Percentiles rank a stretch among this genome's conserved stretches.
These are phyloP conservation scores for Alternaria ventricosa DNA, from an alignment of 2,329 filamentous ascomycete genomes.

Conservation along the genomic window DNA sequence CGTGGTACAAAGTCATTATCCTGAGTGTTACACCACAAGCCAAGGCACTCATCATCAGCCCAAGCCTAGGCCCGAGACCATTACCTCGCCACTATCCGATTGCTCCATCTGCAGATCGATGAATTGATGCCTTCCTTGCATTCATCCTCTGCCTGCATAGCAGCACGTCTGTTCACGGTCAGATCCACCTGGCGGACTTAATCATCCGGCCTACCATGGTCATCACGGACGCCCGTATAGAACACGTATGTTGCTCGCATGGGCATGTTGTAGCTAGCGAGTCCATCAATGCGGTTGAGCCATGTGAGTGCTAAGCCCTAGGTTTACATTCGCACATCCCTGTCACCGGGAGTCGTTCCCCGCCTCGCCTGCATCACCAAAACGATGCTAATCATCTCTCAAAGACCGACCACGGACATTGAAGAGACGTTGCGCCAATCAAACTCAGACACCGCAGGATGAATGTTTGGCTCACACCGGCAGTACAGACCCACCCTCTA, in stretches of 20 bases:
- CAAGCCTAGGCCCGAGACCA: background rate
- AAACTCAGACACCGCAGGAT: constrained; percentile 10
- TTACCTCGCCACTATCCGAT: background rate
- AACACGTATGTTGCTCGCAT: constrained; percentile 4
- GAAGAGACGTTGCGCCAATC: constrained; percentile 23
- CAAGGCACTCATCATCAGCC: background rate
- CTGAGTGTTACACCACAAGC: constrained; percentile 5
- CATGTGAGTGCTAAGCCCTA: constrained; percentile 16
- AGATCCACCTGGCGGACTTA: background rate
- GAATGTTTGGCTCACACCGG: constrained; percentile 12
- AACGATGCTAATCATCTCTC: constrained; percentile 14
- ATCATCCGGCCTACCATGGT: constrained; percentile 7
- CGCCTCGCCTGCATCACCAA: constrained; percentile 16
- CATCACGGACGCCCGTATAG: constrained; percentile 4
- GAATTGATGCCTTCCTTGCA: background rate
- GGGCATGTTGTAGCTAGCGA: constrained; percentile 11
- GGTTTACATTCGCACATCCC: constrained; percentile 10
- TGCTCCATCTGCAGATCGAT: constrained; percentile 1
- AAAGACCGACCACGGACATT: constrained; percentile 20
- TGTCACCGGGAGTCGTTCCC: constrained; percentile 23
- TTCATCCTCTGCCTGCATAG: background rate
- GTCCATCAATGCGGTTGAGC: constrained; percentile 15
- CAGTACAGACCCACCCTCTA: constrained; percentile 10
- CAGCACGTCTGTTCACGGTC: constrained; percentile 1
- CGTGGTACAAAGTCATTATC: constrained; percentile 6